These are phyloP conservation scores for Chrysopogon serrulatus DNA, from an alignment of 176 grass and related monocot species.

Conservation along the genomic window DNA sequence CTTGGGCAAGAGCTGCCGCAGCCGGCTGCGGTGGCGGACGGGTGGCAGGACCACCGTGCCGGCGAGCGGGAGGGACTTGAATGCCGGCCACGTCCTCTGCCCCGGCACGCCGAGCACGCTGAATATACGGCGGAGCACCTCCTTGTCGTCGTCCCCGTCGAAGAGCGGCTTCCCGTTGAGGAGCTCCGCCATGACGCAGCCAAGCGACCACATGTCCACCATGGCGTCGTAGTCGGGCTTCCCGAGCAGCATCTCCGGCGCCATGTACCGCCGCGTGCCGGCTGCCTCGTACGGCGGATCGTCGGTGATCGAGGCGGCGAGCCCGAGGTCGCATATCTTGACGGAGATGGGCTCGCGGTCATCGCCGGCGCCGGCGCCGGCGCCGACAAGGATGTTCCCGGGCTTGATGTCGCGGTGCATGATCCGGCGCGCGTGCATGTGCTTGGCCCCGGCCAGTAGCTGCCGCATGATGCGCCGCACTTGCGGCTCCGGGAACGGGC, in stretches of 20 bases:
- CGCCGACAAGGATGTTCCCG: constrained; percentile 32
- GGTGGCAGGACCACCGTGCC: background rate
- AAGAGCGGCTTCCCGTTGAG: constrained; percentile 21
- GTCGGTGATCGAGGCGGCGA: background rate
- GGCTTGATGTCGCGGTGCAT: constrained; percentile 55
- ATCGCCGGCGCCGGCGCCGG: background rate
- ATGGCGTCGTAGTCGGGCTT: constrained; percentile 14
- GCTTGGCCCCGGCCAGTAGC: constrained; percentile 20
- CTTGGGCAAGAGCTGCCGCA: background rate
- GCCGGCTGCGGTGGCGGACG: background rate
- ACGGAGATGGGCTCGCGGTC: background rate
- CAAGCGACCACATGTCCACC: constrained; percentile 43
- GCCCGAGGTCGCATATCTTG: constrained; percentile 46
- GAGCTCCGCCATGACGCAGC: constrained; percentile 47
- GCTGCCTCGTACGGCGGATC: background rate
- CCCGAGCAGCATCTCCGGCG: constrained; percentile 28
- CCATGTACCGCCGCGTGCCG: constrained; percentile 18
- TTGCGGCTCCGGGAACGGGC: constrained; percentile 16
- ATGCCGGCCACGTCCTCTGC: background rate
- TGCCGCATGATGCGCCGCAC: constrained; percentile 24
- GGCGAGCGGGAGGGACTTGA: constrained; percentile 1
- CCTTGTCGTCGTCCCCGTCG: background rate
- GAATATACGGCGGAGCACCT: constrained; percentile 11
- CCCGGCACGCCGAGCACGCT: background rate
- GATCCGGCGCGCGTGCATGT: constrained; percentile 33